These are phyloP conservation scores for Epichloe glyceriae DNA, from an alignment of 2,329 filamentous ascomycete genomes.

Conservation along the genomic window DNA sequence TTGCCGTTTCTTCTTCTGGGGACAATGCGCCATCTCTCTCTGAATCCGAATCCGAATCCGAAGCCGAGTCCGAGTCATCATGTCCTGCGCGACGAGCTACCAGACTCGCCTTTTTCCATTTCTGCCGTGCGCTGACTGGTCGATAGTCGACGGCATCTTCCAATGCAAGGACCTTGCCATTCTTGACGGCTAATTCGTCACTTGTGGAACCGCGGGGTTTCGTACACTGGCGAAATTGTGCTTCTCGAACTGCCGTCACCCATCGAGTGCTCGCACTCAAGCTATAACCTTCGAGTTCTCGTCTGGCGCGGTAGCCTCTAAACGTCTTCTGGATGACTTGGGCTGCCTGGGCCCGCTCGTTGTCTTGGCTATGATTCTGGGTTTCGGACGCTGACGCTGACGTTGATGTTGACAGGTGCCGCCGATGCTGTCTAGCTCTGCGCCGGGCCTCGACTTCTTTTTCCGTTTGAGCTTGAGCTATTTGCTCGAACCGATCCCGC, in stretches of 20 bases:
- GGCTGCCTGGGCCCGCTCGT: conserved; percentile 32
- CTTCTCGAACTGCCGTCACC: conserved; percentile 51
- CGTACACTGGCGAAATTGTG: conserved; percentile 38
- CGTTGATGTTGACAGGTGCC: conserved; percentile 22
- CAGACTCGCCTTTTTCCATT: conserved; percentile 63
- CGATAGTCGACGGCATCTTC: conserved; percentile 10
- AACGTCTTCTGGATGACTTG: conserved; percentile 58
- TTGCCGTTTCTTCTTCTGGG: conserved; percentile 25
- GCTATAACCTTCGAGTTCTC: conserved; percentile 56
- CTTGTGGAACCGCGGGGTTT: conserved; percentile 26
- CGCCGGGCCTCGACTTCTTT: conserved; percentile 32
- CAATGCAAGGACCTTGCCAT: conserved; percentile 6
- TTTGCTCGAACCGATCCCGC: conserved; percentile 31
- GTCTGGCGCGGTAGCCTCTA: conserved; percentile 59
- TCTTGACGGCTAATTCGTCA: conserved; percentile 4
- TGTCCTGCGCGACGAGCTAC: conserved; percentile 61
- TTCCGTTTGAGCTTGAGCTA: conserved; percentile 34
- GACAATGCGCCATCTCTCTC: conserved; percentile 20
- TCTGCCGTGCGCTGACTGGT: conserved; percentile 38
- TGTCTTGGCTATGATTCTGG: background rate
- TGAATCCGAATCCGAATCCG: conserved; percentile 35
- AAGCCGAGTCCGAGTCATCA: conserved; percentile 42
- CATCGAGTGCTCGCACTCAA: conserved; percentile 60
- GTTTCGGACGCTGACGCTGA: conserved; percentile 9
- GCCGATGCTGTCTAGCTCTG: conserved; percentile 22